phyloP scores from a whole-genome alignment of 768 basidiomycete species.

The Boletus edulis region DNA sequence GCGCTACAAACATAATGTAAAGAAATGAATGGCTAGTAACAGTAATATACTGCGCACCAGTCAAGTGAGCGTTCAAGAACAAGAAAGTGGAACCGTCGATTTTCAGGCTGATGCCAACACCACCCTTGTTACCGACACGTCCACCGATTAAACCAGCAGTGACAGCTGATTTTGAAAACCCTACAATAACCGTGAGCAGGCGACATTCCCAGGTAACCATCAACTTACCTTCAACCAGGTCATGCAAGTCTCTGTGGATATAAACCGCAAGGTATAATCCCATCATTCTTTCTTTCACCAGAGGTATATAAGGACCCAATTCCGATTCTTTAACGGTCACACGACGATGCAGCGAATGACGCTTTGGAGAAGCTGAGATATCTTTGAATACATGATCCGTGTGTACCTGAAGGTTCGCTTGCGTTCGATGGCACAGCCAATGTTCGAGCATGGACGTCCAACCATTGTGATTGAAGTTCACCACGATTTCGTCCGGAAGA shows the following conservation, averaged over 20 bases:
- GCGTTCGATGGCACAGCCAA: conserved; percentile 53
- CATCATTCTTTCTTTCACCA: conserved; percentile 90
- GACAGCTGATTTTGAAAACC: conserved; percentile 77
- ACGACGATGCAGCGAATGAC: conserved; percentile 43
- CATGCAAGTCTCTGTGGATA: conserved; percentile 66
- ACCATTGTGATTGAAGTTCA: conserved; percentile 40
- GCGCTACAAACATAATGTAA: conserved; percentile 44
- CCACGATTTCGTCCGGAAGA: conserved; percentile 31
- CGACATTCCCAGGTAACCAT: neutral
- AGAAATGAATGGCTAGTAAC: neutral
- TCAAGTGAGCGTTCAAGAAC: conserved; percentile 89
- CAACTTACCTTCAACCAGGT: conserved; percentile 56
- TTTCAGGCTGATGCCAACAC: conserved; percentile 86
- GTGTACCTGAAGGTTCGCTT: conserved; percentile 20
- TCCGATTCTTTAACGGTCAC: conserved; percentile 41
- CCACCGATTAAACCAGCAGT: conserved; percentile 90
- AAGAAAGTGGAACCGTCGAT: conserved; percentile 79
- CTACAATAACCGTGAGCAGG: conserved; percentile 31
- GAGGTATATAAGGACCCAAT: conserved; percentile 77
- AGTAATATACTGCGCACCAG: conserved; percentile 46
- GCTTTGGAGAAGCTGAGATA: conserved; percentile 42
- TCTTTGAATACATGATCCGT: conserved; percentile 24
- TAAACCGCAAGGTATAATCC: conserved; percentile 80
- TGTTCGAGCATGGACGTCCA: conserved; percentile 79
- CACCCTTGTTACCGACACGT: conserved; percentile 89